Percentiles rank a stretch among this genome's conserved stretches.
Conservation (phyloP, 345 rosid genomes). For the Lagerstroemia speciosa region DNA sequence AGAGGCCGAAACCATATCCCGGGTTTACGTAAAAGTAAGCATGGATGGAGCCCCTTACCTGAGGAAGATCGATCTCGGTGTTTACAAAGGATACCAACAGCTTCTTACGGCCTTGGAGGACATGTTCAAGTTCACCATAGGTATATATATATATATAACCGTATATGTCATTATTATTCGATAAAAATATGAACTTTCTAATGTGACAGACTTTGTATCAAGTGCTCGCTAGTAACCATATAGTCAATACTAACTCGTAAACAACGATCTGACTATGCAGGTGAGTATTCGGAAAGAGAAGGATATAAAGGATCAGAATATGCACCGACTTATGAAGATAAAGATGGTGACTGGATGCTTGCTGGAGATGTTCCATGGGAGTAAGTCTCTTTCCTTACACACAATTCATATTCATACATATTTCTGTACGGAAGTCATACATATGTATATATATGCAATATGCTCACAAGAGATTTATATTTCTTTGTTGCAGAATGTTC, state of each 20-base stretch:
- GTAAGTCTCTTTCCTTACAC: constrained; percentile 19
- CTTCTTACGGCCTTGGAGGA: constrained; percentile 53
- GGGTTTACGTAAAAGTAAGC: constrained; percentile 71
- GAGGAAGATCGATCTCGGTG: constrained; percentile 64
- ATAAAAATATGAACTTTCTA: too few relatives aligned
- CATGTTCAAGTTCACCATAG: constrained; percentile 65
- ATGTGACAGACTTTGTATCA: too few relatives aligned
- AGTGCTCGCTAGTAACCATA: too few relatives aligned
- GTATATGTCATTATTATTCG: too few relatives aligned
- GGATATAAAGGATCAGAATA: constrained; percentile 73
- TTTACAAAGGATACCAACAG: constrained; percentile 44
- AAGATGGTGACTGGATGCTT: constrained; percentile 90
- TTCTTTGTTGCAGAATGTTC: constrained; percentile 55
- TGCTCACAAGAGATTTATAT: too few relatives aligned
- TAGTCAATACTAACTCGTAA: too few relatives aligned
- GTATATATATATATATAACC: too few relatives aligned
- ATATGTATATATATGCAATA: too few relatives aligned
- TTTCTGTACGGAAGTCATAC: not conserved
- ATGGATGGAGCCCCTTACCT: constrained; percentile 86
- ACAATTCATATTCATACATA: not conserved
- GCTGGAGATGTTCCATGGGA: constrained; percentile 85
- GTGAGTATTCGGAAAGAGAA: constrained; percentile 58
- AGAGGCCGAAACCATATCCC: constrained; percentile 30
- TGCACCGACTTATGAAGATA: constrained; percentile 71
- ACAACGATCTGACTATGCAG: constrained; percentile 2